A percentile compares a stretch with the other conserved stretches of the same genome.
These are phyloP conservation scores for Karstenula rhodostoma DNA, from an alignment of 2,329 filamentous ascomycete species.

Conservation along the genomic window DNA sequence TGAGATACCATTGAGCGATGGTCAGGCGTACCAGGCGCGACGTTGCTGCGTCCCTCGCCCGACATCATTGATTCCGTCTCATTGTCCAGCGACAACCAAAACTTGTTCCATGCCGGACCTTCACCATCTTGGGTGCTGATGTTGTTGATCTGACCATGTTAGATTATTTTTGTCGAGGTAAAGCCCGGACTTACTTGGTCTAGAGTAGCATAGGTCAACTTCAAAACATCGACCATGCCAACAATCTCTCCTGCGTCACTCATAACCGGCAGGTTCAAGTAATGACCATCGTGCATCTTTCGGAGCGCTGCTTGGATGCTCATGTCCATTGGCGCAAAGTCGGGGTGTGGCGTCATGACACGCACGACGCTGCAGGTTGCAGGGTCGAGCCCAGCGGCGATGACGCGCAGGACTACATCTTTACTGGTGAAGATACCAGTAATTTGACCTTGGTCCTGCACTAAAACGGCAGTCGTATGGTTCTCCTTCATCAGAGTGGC, in stretches of 20 bases:
- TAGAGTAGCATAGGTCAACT: constrained; percentile 95
- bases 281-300: constrained; percentile 99
- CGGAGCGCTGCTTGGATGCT: constrained; percentile 96
- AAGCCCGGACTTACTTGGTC: constrained; percentile 73
- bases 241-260: constrained; percentile 97
- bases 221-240: constrained; percentile 98
- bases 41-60: constrained; percentile 81
- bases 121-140: constrained; percentile 90
- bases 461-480: constrained; percentile 93
- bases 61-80: constrained; percentile 97
- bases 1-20: constrained; percentile 83
- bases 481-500: constrained; percentile 98
- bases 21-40: constrained; percentile 66
- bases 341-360: constrained; percentile 98
- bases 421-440: constrained; percentile 99
- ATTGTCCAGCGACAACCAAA: constrained; percentile 95
- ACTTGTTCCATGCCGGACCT: constrained; percentile 99
- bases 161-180: constrained; percentile 19
- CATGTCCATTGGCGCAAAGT: constrained; percentile 99
- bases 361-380: constrained; percentile 95
- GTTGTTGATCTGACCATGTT: constrained; percentile 72
- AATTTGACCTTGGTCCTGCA: constrained; percentile 95
- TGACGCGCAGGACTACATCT: constrained; percentile 96
- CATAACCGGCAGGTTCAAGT: constrained; percentile 98
- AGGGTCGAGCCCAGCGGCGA: constrained; percentile 94